phyloP scores from a whole-genome alignment of 108 stramenopile genomes.

The Mayamaea pseudoterrestris region DNA sequence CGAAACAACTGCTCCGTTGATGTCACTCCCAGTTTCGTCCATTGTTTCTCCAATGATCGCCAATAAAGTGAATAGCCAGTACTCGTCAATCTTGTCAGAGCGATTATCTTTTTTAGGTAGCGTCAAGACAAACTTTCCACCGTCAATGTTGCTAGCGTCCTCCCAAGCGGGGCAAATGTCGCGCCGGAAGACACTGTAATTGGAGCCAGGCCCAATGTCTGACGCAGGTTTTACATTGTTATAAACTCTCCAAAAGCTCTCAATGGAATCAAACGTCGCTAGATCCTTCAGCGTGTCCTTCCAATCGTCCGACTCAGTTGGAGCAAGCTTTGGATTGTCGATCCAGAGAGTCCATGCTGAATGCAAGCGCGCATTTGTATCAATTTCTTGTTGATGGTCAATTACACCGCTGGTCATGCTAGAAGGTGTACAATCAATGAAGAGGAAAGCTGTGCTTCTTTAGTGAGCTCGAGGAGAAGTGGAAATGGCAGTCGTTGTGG shows the following conservation, averaged over 20 bases:
- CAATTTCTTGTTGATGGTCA: too few species aligned
- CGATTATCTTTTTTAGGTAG: slow-evolving; percentile 47
- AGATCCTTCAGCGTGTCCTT: slow-evolving; percentile 80
- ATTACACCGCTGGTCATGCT: too few species aligned
- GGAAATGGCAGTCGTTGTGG: too few species aligned
- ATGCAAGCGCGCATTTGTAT: too few species aligned
- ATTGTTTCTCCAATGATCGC: slow-evolving; percentile 85
- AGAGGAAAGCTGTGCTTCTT: too few species aligned
- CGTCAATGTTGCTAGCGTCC: slow-evolving; percentile 66
- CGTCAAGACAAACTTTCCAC: slow-evolving; percentile 81
- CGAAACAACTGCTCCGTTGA: slow-evolving; percentile 80
- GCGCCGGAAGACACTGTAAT: slow-evolving; percentile 85
- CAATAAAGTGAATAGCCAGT: slow-evolving; percentile 75
- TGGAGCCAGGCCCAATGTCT: slow-evolving; percentile 40
- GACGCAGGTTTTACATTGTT: slow-evolving; percentile 80
- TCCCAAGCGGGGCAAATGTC: slow-evolving; percentile 93
- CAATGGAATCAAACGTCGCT: slow-evolving; percentile 75
- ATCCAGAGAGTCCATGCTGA: slow-evolving; percentile 81
- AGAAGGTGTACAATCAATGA: too few species aligned
- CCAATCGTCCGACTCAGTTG: slow-evolving; percentile 68
- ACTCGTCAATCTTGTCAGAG: slow-evolving; percentile 42
- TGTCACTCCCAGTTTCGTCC: slow-evolving; percentile 67
- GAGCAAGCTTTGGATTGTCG: slow-evolving; percentile 81
- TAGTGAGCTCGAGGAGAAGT: too few species aligned
- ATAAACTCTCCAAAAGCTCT: slow-evolving; percentile 85